Conservation (phyloP, 2,329 filamentous ascomycete genomes). For the Harringtonia lauricola region DNA sequence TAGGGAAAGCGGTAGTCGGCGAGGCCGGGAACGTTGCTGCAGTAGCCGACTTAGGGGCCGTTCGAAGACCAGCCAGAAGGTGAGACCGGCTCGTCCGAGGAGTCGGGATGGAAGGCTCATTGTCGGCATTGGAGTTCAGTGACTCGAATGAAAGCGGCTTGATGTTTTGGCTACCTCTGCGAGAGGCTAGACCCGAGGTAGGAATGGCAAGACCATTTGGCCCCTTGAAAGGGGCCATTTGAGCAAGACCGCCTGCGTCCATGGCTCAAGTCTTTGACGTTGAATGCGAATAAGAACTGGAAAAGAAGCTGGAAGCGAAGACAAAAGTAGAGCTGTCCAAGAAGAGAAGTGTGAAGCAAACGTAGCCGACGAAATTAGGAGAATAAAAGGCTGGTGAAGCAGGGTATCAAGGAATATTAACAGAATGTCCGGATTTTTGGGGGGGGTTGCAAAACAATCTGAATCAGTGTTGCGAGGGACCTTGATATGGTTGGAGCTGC, state of each 20-base stretch:
- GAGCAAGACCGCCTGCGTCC: conserved; percentile 98
- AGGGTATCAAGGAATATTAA: no score
- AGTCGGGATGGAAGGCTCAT: conserved; percentile 61
- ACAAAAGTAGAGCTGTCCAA: neutral
- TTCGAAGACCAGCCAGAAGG: conserved; percentile 83
- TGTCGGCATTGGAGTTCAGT: conserved; percentile 57
- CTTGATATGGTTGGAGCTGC: no score
- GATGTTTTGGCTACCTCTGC: conserved; percentile 74
- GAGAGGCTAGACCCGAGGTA: conserved; percentile 69
- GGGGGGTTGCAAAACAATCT: no score
- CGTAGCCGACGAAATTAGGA: no score
- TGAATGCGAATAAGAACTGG: neutral
- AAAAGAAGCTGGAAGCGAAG: neutral
- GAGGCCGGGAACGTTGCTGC: conserved; percentile 50
- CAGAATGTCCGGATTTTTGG: neutral
- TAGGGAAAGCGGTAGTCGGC: conserved; percentile 27
- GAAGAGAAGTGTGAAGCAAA: no score
- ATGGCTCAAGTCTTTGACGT: conserved; percentile 36
- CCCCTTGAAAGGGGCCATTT: conserved; percentile 82
- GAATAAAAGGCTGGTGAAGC: no score
- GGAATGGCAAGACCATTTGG: conserved; percentile 65
- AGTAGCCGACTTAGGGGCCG: conserved; percentile 78
- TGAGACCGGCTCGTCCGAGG: conserved; percentile 93
- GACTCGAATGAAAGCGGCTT: conserved; percentile 78
- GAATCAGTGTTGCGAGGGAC: no score